These are phyloP conservation scores for Xylaria curta DNA, from an alignment of 495 filamentous ascomycete species.

Conservation along the genomic window DNA sequence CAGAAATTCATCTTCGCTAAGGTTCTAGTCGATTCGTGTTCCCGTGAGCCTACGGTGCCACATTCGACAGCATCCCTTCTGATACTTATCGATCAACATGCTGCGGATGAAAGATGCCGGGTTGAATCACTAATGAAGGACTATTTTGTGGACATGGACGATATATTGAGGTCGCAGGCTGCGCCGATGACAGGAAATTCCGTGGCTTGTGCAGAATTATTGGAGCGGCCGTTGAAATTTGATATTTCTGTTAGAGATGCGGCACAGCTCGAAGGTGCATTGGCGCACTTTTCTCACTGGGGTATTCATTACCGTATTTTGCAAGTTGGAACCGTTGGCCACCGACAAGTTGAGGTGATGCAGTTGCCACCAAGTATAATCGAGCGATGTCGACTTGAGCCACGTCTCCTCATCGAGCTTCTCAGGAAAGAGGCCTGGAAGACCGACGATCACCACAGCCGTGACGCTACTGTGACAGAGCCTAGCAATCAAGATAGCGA, in stretches of 20 bases:
- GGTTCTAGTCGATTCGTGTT: constrained; percentile 40
- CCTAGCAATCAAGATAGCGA: neutral
- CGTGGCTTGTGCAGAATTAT: constrained; percentile 29
- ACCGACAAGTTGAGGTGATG: constrained; percentile 52
- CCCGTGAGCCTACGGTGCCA: constrained; percentile 5
- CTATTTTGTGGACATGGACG: constrained; percentile 41
- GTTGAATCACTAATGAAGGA: constrained; percentile 69
- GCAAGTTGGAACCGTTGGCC: neutral
- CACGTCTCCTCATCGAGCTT: constrained; percentile 69
- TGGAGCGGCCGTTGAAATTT: constrained; percentile 65
- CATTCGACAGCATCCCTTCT: constrained; percentile 48
- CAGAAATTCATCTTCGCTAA: constrained; percentile 85
- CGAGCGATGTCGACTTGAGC: constrained; percentile 76
- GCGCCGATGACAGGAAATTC: constrained; percentile 18
- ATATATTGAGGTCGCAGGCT: constrained; percentile 21
- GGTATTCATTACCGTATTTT: constrained; percentile 68
- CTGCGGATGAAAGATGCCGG: constrained; percentile 86
- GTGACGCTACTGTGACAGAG: neutral
- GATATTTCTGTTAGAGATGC: constrained; percentile 65
- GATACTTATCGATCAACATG: constrained; percentile 91
- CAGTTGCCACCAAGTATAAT: constrained; percentile 73
- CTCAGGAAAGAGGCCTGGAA: constrained; percentile 79
- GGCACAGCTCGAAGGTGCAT: constrained; percentile 60
- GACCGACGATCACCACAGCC: constrained; percentile 38
- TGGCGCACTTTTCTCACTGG: constrained; percentile 68